phyloP scores from a whole-genome alignment of 2,329 filamentous ascomycete genomes.

The Apiospora aurea region DNA sequence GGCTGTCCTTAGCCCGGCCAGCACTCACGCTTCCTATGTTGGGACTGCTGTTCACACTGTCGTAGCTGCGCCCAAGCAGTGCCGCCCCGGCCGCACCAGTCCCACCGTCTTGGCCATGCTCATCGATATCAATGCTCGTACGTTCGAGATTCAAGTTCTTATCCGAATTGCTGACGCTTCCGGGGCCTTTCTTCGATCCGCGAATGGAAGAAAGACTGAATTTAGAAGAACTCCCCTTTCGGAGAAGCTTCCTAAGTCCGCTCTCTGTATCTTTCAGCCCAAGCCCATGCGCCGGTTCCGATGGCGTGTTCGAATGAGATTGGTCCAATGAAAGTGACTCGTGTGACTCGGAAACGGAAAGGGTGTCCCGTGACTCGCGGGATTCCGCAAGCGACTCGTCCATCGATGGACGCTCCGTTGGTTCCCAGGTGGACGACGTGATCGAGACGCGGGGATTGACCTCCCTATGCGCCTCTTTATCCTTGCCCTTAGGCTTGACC shows the following conservation, averaged over 20 bases:
- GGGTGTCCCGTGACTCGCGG: constrained; percentile 62
- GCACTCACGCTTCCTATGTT: constrained; percentile 61
- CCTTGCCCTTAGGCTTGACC: constrained; percentile 49
- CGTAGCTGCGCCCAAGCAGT: constrained; percentile 57
- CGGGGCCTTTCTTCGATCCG: constrained; percentile 64
- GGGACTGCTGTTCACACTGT: constrained; percentile 64
- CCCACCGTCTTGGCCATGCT: constrained; percentile 52
- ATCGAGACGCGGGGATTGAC: constrained; percentile 48
- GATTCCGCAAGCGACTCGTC: constrained; percentile 59
- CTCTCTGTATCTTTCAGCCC: constrained; percentile 60
- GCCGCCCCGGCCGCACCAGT: constrained; percentile 29
- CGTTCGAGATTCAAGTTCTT: constrained; percentile 59
- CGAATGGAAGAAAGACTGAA: constrained; percentile 64
- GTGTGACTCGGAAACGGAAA: constrained; percentile 65
- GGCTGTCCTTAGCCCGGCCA: constrained; percentile 51
- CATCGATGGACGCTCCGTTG: constrained; percentile 42
- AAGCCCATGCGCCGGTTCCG: constrained; percentile 55
- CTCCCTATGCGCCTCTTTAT: constrained; percentile 48
- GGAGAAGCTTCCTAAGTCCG: constrained; percentile 66
- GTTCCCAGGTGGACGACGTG: constrained; percentile 48
- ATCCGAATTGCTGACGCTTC: constrained; percentile 64
- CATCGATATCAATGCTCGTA: constrained; percentile 67
- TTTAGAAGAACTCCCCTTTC: constrained; percentile 71
- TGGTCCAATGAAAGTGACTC: constrained; percentile 65
- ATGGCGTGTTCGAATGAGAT: constrained; percentile 62